phyloP scores from a whole-genome alignment of 1,139 yeast genomes.

The Geotrichum citri-aurantii region DNA sequence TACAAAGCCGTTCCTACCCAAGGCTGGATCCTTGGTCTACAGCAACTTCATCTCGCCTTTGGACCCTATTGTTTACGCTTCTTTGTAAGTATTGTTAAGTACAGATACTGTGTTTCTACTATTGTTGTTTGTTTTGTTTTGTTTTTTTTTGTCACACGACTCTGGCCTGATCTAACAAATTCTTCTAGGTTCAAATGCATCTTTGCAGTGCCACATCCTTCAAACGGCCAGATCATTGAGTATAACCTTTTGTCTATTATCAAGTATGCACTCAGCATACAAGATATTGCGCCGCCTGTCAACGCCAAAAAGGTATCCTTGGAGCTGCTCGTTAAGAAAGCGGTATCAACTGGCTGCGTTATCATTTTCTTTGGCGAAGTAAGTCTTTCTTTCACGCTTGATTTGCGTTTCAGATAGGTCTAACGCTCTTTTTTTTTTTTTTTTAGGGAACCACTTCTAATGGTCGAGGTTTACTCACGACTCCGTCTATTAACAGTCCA shows the following conservation, averaged over 20 bases:
- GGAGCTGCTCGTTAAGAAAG: conserved; percentile 8
- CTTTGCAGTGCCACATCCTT: conserved; percentile 31
- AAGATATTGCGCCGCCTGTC: conserved; percentile 9
- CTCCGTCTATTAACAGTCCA: conserved; percentile 12
- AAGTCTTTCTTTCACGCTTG: conserved; percentile 1
- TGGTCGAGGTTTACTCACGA: conserved; percentile 38
- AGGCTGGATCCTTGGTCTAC: conserved; percentile 36
- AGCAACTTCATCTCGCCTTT: conserved; percentile 39
- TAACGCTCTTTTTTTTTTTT: conserved; percentile 20
- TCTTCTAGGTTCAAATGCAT: conserved; percentile 23
- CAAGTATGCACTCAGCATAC: conserved; percentile 16
- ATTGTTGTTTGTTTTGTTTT: background rate
- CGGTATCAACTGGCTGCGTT: conserved; percentile 6
- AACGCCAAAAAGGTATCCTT: conserved; percentile 8
- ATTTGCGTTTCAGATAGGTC: background rate
- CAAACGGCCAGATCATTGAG: conserved; percentile 11
- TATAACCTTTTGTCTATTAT: conserved; percentile 10
- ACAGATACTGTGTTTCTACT: too few species aligned
- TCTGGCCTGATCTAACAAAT: conserved; percentile 1
- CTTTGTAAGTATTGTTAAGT: conserved; percentile 22
- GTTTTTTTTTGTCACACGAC: background rate
- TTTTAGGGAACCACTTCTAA: conserved; percentile 41
- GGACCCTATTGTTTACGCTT: conserved; percentile 35
- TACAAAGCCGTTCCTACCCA: conserved; percentile 17
- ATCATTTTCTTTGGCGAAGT: conserved; percentile 16